Base-by-base conservation (phyloP, 495 filamentous ascomycete species). In the Bathelium albidoporum region DNA sequence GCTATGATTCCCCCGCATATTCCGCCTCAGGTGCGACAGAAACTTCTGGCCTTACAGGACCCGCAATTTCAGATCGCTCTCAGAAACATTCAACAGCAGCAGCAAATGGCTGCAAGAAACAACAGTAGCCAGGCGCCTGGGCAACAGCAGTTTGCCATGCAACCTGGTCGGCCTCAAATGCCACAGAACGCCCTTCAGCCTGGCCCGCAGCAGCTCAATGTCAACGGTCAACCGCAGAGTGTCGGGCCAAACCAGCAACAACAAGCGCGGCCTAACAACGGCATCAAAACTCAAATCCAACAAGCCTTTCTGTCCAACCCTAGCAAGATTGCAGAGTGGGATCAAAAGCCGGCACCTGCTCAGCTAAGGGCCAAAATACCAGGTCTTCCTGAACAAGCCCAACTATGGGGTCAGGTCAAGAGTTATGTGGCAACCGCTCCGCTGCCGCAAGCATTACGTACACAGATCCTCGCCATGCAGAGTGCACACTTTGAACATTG, bases 351-450 rank as follows among this genome's bases (percentile, higher is more conserved):
- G 3, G 68, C 68, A 26, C 69, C 69, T 5, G 60, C n/a, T 14
- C 28, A 60, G 20, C 11, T 73, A 11, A 45, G 59, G 5, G 16
- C 59, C 18, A 22, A 63, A 3, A 59, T 53, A 16, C 31, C 65
- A 24, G 14, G 12, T 18, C 62, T 86, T 0, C 86, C 88, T 1
- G 80, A 80, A 18, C 73, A 85, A 1, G 73, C 88, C 20, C 87
- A 83, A 70, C 86, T 84, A 62, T 95, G 89, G 89, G 80, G 79
- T 31, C 83, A 88, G 59, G 75, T 95, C 0, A 91, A 89, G 71
- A 73, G 82, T 16, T 29, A 9, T 16, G 24, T 49, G 18, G 10
- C 49, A 9, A 55, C 11, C 49, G 2, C 49, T 7, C 5, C 49
- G 22, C 5, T 29, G 5, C n/a, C 4, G 11, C 20, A n/a, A 16